phyloP scores from a whole-genome alignment of 768 basidiomycete species.

The Cystobasidium onofrii region DNA sequence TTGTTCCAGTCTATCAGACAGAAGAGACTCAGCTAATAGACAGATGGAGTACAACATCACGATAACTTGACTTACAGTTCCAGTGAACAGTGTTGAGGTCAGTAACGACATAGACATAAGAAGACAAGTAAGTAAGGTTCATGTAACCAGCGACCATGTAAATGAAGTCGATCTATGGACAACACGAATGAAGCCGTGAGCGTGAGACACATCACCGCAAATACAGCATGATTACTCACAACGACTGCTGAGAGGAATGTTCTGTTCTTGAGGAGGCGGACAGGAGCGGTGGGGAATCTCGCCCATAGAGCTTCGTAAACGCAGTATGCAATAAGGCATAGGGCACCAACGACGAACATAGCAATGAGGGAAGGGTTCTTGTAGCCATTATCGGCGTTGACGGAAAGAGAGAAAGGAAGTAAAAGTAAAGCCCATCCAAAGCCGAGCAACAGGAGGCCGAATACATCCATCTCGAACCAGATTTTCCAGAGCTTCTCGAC shows the following conservation, averaged over 20 bases:
- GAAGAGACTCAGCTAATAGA: background rate
- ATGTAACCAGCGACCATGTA: constrained; percentile 29
- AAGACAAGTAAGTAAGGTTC: constrained; percentile 5
- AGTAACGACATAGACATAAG: constrained; percentile 35
- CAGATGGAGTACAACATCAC: background rate
- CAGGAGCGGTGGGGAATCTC: constrained; percentile 32
- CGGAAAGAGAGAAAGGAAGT: constrained; percentile 41
- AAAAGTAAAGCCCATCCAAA: constrained; percentile 38
- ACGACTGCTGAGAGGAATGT: constrained; percentile 34
- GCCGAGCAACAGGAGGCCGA: constrained; percentile 36
- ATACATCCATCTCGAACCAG: constrained; percentile 24
- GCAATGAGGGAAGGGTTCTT: constrained; percentile 42
- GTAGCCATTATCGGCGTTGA: constrained; percentile 45
- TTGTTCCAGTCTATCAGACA: constrained; percentile 29
- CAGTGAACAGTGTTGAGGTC: constrained; percentile 13
- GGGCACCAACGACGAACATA: constrained; percentile 43
- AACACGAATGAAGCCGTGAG: no score
- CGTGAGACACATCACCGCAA: no score
- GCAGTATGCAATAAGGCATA: constrained; percentile 34
- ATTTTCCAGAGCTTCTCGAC: background rate
- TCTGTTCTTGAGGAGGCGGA: constrained; percentile 34
- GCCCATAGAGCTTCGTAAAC: constrained; percentile 34
- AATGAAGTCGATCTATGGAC: constrained; percentile 34
- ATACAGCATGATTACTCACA: background rate
- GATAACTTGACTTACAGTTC: background rate